phyloP scores from a whole-genome alignment of 306 rosid genomes.

The Malus sylvestris region DNA sequence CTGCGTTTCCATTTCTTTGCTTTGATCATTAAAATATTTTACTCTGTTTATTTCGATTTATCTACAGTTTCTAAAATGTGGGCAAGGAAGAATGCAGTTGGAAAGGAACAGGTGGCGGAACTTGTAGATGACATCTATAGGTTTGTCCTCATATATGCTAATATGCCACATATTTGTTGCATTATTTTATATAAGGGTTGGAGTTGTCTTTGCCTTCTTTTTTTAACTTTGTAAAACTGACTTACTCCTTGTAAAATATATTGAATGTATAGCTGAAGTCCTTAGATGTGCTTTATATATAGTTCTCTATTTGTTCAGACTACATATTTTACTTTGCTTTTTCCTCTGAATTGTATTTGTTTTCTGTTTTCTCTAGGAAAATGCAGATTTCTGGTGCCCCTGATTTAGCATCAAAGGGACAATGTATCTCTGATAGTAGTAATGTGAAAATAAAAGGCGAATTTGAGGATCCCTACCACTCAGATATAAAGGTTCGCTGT shows the following conservation, averaged over 20 bases:
- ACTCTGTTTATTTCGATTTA: neutral
- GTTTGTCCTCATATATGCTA: constrained; percentile 40
- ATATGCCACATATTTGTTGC: neutral
- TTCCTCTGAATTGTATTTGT: neutral
- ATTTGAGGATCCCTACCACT: constrained; percentile 62
- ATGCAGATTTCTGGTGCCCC: constrained; percentile 94
- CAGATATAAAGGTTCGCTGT: constrained; percentile 73
- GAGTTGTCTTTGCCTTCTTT: neutral
- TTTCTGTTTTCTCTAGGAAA: constrained; percentile 50
- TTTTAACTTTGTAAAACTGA: neutral
- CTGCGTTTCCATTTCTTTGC: constrained; percentile 3
- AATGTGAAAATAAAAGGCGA: constrained; percentile 73
- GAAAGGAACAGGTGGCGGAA: constrained; percentile 83
- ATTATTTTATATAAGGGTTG: neutral
- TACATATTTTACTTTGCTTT: neutral
- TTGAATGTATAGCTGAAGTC: neutral
- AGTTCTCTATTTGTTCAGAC: neutral
- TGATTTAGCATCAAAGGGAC: constrained; percentile 86
- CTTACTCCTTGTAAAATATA: neutral
- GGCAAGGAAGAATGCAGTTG: constrained; percentile 76
- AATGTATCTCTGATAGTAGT: constrained; percentile 72
- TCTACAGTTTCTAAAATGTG: constrained; percentile 60
- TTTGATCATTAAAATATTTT: neutral
- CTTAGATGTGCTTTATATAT: neutral
- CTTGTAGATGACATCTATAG: constrained; percentile 87